Evolutionary conservation across 306 rosid genomes (phyloP), one percentile per base, ranked within the genome.

Genomic region (Mimosa pudica): DNA sequence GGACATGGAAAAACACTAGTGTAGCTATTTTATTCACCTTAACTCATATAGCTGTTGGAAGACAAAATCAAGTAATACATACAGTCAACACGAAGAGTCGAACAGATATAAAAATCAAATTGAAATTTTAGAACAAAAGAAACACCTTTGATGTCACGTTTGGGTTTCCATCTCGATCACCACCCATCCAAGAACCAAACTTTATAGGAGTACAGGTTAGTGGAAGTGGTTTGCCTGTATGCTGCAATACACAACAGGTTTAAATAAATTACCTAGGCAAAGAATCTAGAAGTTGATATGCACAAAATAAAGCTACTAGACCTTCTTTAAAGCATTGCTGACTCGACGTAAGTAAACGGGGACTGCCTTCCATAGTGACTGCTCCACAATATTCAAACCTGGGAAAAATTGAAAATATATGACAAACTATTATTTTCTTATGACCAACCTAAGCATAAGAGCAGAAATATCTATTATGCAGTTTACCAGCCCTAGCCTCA

Each of bases 181-280:
- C 98, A 73, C 97, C 97, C 96, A 94, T 94, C 98, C 98, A 92
- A 77, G 98, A 90, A 71, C 98, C 98, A 85, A 94, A 94, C 86
- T 83, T 90, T 75, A 94, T 90, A 60, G 98, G 98, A 62, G 98
- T 92, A 84, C 98, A 92, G 30, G 91, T 92, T 86, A 94, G 79
- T 52, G 98, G 98, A 77, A 94, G 98, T 18, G 98, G 89, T 90
- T 73, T 90, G 78, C 98, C 97, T 2, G 98, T 92, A 85, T 94
- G 94, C 98, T 94, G 90, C 79, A 51, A 48, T 14, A 51, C 75
- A 78, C 20, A 24, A 75, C 17, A 42, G 32, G 41, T 6, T 57
- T n/a, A 35, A 38, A 75, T 10, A 30, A 68, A n/a, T 42, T 13
- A n/a, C 35, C 16, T 33, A 9, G 46, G 47, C 24, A n/a, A 71